Percentiles rank a stretch among this genome's conserved stretches.
Conservation (phyloP, 495 filamentous ascomycete species). For the Sporormia fimetaria region DNA sequence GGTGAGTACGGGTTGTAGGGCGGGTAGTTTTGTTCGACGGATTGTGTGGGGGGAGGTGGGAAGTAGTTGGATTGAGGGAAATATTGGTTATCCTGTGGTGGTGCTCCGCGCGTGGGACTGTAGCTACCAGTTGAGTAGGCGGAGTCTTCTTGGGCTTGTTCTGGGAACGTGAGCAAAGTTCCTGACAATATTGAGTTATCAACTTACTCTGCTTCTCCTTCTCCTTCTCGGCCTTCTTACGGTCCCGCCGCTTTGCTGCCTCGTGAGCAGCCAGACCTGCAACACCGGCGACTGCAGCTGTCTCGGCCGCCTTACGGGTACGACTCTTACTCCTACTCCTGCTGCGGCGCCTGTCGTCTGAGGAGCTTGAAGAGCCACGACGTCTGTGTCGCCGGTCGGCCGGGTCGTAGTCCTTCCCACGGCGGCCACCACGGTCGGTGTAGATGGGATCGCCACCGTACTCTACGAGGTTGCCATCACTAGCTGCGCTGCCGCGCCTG, state of each 20-base stretch:
- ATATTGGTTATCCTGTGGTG: slow-evolving; percentile 29
- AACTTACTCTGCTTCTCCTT: slow-evolving; percentile 28
- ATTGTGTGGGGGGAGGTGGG: slow-evolving; percentile 34
- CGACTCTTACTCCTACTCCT: slow-evolving; percentile 28
- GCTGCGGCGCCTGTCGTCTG: slow-evolving; percentile 42
- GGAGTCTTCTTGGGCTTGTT: slow-evolving; percentile 24
- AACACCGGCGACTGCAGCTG: slow-evolving; percentile 57
- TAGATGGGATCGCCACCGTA: slow-evolving; percentile 55
- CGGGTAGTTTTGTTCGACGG: slow-evolving; percentile 10
- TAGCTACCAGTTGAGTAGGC: slow-evolving; percentile 29
- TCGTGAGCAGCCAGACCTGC: slow-evolving; percentile 68
- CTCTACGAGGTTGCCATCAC: slow-evolving; percentile 66
- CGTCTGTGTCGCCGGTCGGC: slow-evolving; percentile 21
- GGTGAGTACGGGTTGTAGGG: slow-evolving; percentile 34
- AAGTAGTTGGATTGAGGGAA: slow-evolving; percentile 35
- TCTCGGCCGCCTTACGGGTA: slow-evolving; percentile 49
- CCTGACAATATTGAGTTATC: background rate
- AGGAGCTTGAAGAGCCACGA: slow-evolving; percentile 26
- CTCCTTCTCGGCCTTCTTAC: slow-evolving; percentile 39
- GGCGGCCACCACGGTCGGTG: slow-evolving; percentile 21
- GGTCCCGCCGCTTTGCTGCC: slow-evolving; percentile 53
- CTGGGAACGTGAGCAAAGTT: background rate
- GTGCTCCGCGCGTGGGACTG: slow-evolving; percentile 35
- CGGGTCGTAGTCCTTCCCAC: slow-evolving; percentile 24
- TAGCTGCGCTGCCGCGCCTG: slow-evolving; percentile 43